A percentile compares a stretch with the other conserved stretches of the same genome.
Conservation (phyloP, 2,329 filamentous ascomycete species). For the Stachybotrys echinatus region DNA sequence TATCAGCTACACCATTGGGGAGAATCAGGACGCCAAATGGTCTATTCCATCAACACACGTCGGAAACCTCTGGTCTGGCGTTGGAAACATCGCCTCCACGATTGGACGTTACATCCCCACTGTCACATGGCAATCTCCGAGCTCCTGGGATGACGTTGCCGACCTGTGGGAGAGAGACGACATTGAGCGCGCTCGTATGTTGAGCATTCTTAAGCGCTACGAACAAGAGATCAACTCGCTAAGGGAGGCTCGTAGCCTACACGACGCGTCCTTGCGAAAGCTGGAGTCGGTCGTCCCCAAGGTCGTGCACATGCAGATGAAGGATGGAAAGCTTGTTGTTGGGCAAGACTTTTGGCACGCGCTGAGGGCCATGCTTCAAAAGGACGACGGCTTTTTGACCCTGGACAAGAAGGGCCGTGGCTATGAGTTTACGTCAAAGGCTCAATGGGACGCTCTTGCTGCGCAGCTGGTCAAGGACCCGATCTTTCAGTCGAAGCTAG, state of each 20-base stretch:
- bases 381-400: conserved; percentile 41
- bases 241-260: conserved; percentile 22
- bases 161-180: conserved; percentile 7
- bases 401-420: conserved; percentile 33
- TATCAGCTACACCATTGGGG: neutral
- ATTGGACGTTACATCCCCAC: conserved; percentile 17
- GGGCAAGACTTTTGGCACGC: conserved; percentile 62
- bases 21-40: neutral
- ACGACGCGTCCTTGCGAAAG: conserved; percentile 32
- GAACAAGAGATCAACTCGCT: conserved; percentile 23
- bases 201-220: conserved; percentile 18
- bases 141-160: conserved; percentile 10
- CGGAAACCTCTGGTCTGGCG: conserved; percentile 5
- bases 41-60: neutral
- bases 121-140: conserved; percentile 18
- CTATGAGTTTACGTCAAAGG: conserved; percentile 35
- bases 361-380: conserved; percentile 47
- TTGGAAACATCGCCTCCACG: conserved; percentile 10
- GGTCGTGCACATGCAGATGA: conserved; percentile 48
- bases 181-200: conserved; percentile 11
- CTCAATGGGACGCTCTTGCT: conserved; percentile 42
- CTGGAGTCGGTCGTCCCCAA: conserved; percentile 49
- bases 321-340: conserved; percentile 48
- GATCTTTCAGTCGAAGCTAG: conserved; percentile 19
- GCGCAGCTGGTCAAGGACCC: conserved; percentile 32